Conservation (phyloP, 306 rosid species). For the Cucumis melo region DNA sequence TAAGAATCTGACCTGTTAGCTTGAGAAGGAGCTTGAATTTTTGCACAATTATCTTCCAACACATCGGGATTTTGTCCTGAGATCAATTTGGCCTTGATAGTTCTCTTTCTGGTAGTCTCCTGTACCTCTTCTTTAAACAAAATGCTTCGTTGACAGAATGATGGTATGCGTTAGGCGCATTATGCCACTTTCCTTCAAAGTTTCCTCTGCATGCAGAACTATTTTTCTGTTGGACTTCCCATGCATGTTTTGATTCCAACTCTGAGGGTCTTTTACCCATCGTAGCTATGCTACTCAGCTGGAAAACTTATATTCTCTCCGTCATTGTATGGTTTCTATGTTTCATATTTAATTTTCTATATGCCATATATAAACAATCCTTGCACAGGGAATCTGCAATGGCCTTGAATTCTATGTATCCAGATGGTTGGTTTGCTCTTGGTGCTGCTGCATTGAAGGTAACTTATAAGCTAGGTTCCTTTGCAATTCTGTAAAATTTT, state of each 20-base stretch:
- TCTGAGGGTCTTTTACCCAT: background rate
- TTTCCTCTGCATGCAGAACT: background rate
- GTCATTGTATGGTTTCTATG: background rate
- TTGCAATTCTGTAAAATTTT: no score
- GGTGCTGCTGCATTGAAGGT: conserved; percentile 99
- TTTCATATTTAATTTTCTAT: background rate
- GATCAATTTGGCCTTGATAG: no score
- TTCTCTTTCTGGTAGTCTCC: no score
- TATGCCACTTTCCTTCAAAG: background rate
- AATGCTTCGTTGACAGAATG: background rate
- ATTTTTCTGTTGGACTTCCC: background rate
- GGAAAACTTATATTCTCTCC: background rate
- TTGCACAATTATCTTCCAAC: no score
- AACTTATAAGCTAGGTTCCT: conserved; percentile 1
- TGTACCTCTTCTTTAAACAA: no score
- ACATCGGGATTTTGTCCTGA: no score
- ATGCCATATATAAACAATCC: background rate
- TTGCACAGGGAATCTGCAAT: conserved; percentile 84
- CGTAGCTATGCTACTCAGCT: background rate
- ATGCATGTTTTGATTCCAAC: background rate
- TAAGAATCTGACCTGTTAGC: no score
- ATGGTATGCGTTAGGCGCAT: background rate
- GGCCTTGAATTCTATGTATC: conserved; percentile 87
- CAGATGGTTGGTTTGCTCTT: conserved; percentile 94
- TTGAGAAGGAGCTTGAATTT: no score